A percentile compares a stretch with the other conserved stretches of the same genome.
Conservation (phyloP, 2,329 filamentous ascomycete species). For the Penicillium sp. region DNA sequence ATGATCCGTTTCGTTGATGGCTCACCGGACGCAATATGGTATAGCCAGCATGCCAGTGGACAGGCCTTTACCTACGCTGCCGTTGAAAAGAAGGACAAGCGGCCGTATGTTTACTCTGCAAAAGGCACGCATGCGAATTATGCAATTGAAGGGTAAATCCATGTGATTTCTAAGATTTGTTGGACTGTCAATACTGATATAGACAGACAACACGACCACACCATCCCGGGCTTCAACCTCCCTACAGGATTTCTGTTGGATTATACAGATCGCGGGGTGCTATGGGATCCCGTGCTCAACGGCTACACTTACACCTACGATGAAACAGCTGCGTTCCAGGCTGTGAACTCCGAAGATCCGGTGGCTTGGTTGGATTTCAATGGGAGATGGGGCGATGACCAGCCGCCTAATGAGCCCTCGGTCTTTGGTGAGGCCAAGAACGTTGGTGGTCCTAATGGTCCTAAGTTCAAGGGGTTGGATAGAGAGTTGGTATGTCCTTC, state of each 20-base stretch:
- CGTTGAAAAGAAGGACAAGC: conserved; percentile 52
- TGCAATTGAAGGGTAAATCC: conserved; percentile 49
- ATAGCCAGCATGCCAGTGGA: conserved; percentile 60
- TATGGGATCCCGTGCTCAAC: conserved; percentile 60
- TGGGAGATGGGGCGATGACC: conserved; percentile 62
- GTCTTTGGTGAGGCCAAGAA: conserved; percentile 57
- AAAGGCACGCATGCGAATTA: conserved; percentile 66
- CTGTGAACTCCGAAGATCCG: conserved; percentile 49
- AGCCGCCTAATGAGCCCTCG: conserved; percentile 52
- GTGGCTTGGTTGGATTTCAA: conserved; percentile 55
- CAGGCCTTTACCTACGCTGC: conserved; percentile 60
- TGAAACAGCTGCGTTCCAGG: conserved; percentile 42
- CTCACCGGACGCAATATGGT: conserved; percentile 57
- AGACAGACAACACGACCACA: conserved; percentile 58
- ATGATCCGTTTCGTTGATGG: conserved; percentile 64
- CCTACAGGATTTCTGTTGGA: conserved; percentile 54
- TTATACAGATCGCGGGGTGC: conserved; percentile 52
- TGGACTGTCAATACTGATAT: not conserved
- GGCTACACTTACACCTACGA: conserved; percentile 58
- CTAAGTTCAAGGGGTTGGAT: conserved; percentile 57
- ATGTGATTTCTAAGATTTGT: not conserved
- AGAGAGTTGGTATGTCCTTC: conserved; percentile 57
- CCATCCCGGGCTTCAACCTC: conserved; percentile 59
- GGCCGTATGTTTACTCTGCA: conserved; percentile 58
- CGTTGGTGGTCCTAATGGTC: conserved; percentile 59